Base-by-base conservation (phyloP, 164 flowering plant species). In the Magnolia kwangsiensis region DNA sequence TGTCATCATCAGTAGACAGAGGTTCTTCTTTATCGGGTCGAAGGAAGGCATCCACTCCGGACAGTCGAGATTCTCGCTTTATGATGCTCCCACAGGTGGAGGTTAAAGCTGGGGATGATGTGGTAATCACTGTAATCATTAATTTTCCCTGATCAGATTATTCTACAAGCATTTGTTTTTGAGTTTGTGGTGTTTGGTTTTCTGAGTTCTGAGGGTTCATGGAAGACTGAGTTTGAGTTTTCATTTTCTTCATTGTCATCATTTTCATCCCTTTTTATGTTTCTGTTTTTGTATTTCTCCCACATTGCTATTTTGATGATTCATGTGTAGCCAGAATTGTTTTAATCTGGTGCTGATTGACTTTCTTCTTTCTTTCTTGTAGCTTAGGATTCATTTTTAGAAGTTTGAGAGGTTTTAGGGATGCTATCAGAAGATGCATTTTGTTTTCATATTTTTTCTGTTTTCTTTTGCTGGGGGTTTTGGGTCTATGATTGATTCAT, bases 61-160 rank as follows among this genome's bases (percentile, higher is more conserved):
- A 92, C 59, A 86, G 90, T 80, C 82, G 90, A 79, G 98, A 94
- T 84, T 91, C 99, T 74, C 90, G 92, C 29, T 85, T 92, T 72
- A 88, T 94, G 75, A 83, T 90, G 83, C 95, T 96, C 64, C 99
- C 99, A 5, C 91, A 94, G 79, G 96, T 94, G 83, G 99, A 96
- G 82, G 81, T 86, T 63, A 94, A 90, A 88, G 98, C 90, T 67
- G 87, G 96, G 51, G 98, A 94, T 86, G 98, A 92, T 83, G 87
- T 91, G 95, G 99, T 96, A 85, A 80, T 92, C 66, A 64, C 14
- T 55, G 58, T 31, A 37, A 31, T 73, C n/a, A 3, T 68, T 74
- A 23, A 20, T 11, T 74, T 7, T 29, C 16, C 71, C 19, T 29
- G 27, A 9, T 13, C 45, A 68, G 3, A 6, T 29, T 16, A 29